Base-by-base conservation (phyloP, 176 grass and related monocot species). In the Phoenix roebelenii region DNA sequence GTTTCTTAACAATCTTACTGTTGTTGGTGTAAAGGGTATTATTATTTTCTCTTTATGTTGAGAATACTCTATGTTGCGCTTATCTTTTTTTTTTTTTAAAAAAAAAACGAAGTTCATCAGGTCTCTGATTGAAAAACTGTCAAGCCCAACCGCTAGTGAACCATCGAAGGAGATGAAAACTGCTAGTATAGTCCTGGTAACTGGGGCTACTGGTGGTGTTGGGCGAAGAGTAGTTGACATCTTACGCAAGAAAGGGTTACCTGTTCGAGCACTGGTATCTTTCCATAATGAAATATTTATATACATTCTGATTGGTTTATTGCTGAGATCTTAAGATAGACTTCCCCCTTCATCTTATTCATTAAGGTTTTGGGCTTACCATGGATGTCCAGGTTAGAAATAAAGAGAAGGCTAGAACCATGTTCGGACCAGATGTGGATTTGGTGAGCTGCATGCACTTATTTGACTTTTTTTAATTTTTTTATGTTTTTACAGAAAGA, bases 161-260 rank as follows among this genome's bases (percentile, higher is more conserved):
- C 52, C 35, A 16, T 61, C 66, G 0, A 83, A 85, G 52, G 82
- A 97, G 80, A 80, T 83, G 67, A 78, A 76, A 80, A 69, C 72
- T 35, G 74, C 79, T 58, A 76, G 80, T 67, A 70, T 80, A 35
- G 58, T 88, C 4, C 80, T 97, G 67, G 84, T 97, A 29, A 75
- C 92, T 39, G 92, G 87, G 76, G 92, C 87, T 15, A 97, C 84
- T 9, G 92, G 92, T 58, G 92, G 92, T 22, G 84, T 97, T 67
- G 92, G 92, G 15, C 66, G 78, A 69, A 79, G 92, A 72, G 83
- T 88, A 28, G 92, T 97, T 22, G 81, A 80, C 58, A 65, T 88
- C 48, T 58, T 97, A 23, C 29, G 59, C 15, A 97, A 97, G 51
- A 80, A 88, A 75, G 92, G 84, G 1, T 1, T 88, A 24, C 87